These are phyloP conservation scores for Aspergillus terreus DNA, from an alignment of 2,329 filamentous ascomycete genomes.

Conservation along the genomic window DNA sequence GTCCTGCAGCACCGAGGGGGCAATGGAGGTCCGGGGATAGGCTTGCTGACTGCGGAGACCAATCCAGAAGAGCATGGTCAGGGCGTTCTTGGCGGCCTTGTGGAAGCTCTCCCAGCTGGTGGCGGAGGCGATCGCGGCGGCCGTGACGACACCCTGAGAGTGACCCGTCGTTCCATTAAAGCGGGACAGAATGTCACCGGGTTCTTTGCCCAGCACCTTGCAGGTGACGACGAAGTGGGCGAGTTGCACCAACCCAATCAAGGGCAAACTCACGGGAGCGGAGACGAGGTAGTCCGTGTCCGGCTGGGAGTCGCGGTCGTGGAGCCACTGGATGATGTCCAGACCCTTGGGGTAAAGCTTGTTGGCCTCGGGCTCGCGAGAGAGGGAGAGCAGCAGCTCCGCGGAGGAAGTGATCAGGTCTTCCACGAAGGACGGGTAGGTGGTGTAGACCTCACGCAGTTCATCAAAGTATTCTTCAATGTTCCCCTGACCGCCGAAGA, in stretches of 20 bases:
- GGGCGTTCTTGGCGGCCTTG: conserved; percentile 70
- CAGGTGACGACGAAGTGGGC: conserved; percentile 95
- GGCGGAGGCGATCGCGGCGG: conserved; percentile 83
- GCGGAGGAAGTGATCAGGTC: conserved; percentile 79
- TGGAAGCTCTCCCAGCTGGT: conserved; percentile 92
- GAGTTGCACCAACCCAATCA: conserved; percentile 94
- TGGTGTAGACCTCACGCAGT: conserved; percentile 83
- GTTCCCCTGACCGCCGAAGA: conserved; percentile 96
- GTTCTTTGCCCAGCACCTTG: conserved; percentile 83
- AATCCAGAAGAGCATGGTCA: conserved; percentile 98
- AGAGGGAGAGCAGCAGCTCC: conserved; percentile 79
- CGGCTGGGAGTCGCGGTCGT: conserved; percentile 81
- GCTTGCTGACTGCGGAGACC: conserved; percentile 95
- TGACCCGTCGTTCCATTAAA: conserved; percentile 90
- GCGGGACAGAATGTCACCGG: conserved; percentile 79
- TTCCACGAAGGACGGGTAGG: conserved; percentile 85
- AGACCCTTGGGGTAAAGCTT: conserved; percentile 98
- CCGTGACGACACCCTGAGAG: conserved; percentile 93
- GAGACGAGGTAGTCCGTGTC: conserved; percentile 93
- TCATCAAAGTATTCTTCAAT: conserved; percentile 99
- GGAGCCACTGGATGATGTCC: conserved; percentile 90
- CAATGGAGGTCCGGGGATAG: conserved; percentile 90
- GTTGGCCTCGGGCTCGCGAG: conserved; percentile 77
- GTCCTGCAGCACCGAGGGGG: conserved; percentile 85
- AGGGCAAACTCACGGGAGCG: conserved; percentile 88